Conservation (phyloP, 2,329 filamentous ascomycete species). For the Cadophora gregata region DNA sequence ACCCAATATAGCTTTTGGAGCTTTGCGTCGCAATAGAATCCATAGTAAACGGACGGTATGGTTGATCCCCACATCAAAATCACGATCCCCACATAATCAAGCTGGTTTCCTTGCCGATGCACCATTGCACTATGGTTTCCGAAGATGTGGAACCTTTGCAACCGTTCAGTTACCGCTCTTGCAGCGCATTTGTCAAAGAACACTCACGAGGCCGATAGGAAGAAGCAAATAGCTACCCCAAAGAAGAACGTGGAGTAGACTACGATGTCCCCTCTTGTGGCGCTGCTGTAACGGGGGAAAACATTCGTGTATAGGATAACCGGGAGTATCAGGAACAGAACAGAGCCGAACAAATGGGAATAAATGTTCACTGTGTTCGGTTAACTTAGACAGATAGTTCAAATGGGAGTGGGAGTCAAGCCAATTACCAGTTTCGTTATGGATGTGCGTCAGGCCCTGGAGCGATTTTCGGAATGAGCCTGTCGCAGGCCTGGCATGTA, state of each 20-base stretch:
- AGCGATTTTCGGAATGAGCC: no score
- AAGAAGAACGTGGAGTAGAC: constrained; percentile 50
- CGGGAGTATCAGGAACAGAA: neutral
- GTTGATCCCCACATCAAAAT: constrained; percentile 49
- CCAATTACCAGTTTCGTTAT: constrained; percentile 14
- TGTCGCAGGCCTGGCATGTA: no score
- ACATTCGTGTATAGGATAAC: neutral
- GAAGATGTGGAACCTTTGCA: constrained; percentile 43
- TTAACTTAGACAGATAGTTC: no score
- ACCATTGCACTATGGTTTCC: constrained; percentile 47
- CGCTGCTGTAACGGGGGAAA: constrained; percentile 25
- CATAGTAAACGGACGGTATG: constrained; percentile 48
- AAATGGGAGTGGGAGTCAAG: no score
- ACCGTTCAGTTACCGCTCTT: neutral
- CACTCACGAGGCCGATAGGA: constrained; percentile 46
- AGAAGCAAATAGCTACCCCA: constrained; percentile 48
- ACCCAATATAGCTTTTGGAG: constrained; percentile 46
- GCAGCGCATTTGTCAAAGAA: no score
- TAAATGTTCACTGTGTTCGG: constrained; percentile 8
- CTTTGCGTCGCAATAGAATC: constrained; percentile 49
- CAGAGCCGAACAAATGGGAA: neutral
- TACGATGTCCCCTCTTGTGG: constrained; percentile 44
- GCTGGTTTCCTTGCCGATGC: constrained; percentile 45
- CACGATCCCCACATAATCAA: constrained; percentile 50
- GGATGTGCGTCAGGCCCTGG: constrained; percentile 7